phyloP scores from a whole-genome alignment of 2,329 filamentous ascomycete genomes.

The Diaporthe longicolla region DNA sequence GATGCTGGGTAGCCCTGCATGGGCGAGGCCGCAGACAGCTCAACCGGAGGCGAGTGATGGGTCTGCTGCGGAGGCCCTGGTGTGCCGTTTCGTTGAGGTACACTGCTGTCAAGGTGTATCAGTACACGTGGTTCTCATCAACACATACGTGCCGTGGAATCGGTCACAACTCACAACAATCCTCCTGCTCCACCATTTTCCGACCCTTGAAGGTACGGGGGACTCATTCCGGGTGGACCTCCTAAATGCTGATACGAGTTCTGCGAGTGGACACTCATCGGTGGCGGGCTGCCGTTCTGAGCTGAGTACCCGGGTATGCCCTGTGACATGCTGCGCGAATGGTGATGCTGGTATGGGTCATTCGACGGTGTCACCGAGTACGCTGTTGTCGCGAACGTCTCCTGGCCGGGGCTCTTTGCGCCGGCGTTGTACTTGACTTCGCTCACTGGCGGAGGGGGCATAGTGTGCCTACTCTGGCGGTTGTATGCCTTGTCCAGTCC shows the following conservation, averaged over 20 bases:
- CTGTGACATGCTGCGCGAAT: slow-evolving; percentile 42
- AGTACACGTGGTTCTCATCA: slow-evolving; percentile 30
- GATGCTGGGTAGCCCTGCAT: slow-evolving; percentile 52
- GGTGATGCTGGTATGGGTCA: slow-evolving; percentile 47
- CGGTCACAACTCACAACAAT: not conserved
- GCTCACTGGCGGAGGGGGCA: slow-evolving; percentile 46
- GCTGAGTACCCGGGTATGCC: slow-evolving; percentile 33
- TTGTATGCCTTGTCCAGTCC: slow-evolving; percentile 55
- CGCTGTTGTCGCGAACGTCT: slow-evolving; percentile 46
- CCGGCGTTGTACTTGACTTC: slow-evolving; percentile 47
- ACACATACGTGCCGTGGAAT: not conserved
- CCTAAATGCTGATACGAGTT: slow-evolving; percentile 38
- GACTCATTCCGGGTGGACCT: not conserved
- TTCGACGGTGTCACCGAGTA: slow-evolving; percentile 46
- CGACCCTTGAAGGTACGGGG: slow-evolving; percentile 28
- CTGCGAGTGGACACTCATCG: slow-evolving; percentile 42
- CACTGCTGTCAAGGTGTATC: slow-evolving; percentile 39
- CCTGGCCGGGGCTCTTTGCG: slow-evolving; percentile 53
- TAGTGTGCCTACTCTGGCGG: slow-evolving; percentile 44
- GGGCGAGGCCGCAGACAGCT: slow-evolving; percentile 55
- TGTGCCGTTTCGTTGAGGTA: slow-evolving; percentile 34
- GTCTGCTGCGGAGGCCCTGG: slow-evolving; percentile 30
- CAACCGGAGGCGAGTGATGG: slow-evolving; percentile 47
- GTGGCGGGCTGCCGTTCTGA: slow-evolving; percentile 43
- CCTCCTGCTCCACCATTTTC: slow-evolving; percentile 25